Evolutionary conservation across 441 rosid species (phyloP).

Genomic region (Pelargonium fulgidum): DNA sequence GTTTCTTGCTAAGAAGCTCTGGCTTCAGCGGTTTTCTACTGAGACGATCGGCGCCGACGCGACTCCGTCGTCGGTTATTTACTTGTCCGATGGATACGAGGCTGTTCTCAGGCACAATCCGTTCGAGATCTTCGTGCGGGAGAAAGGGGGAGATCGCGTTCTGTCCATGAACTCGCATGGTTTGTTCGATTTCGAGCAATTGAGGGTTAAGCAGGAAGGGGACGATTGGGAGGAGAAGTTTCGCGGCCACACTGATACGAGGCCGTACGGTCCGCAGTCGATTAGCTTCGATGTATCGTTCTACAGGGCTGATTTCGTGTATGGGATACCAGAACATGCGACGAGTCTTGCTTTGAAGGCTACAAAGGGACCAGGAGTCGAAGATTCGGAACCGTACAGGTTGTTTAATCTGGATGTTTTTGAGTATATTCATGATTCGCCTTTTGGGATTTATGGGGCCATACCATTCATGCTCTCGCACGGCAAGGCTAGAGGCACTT

Average conservation of each 20-base stretch:
- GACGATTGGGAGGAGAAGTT: conserved; percentile 93
- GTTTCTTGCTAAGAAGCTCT: conserved; percentile 51
- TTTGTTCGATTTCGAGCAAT: conserved; percentile 82
- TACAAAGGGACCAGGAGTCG: conserved; percentile 84
- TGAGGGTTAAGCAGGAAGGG: conserved; percentile 56
- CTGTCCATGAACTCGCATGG: conserved; percentile 76
- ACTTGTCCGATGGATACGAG: conserved; percentile 61
- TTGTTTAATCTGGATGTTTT: conserved; percentile 89
- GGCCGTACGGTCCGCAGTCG: conserved; percentile 86
- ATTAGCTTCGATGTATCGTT: conserved; percentile 92
- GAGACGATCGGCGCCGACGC: conserved; percentile 51
- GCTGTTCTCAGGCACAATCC: conserved; percentile 80
- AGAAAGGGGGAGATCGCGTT: conserved; percentile 43
- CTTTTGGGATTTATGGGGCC: conserved; percentile 91
- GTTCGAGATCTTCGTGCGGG: conserved; percentile 71
- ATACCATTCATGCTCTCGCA: conserved; percentile 91
- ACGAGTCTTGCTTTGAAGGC: conserved; percentile 79
- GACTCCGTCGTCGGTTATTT: conserved; percentile 50
- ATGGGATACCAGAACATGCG: conserved; percentile 91
- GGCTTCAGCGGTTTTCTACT: conserved; percentile 47
- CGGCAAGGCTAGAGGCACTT: conserved; percentile 61
- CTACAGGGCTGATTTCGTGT: conserved; percentile 72
- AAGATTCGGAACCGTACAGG: conserved; percentile 83
- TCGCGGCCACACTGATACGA: conserved; percentile 63
- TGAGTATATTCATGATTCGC: conserved; percentile 76